phyloP scores from a whole-genome alignment of 2,329 filamentous ascomycete genomes.

The Colletotrichum cordylinicola region DNA sequence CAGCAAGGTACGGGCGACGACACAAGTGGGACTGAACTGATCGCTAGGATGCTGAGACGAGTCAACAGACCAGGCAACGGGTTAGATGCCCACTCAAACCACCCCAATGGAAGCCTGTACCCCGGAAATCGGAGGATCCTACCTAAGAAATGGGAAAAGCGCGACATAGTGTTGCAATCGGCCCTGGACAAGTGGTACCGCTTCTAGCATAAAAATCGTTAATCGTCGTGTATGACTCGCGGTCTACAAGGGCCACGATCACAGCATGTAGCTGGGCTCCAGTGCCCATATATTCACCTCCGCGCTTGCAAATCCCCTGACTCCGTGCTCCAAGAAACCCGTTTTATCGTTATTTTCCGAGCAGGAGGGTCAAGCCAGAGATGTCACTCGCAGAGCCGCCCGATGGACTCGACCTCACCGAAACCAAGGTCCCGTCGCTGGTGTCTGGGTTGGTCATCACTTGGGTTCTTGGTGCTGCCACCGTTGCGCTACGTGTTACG shows the following conservation, averaged over 20 bases:
- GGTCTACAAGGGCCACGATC: neutral
- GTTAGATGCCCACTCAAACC: neutral
- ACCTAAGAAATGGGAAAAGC: neutral
- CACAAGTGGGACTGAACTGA: neutral
- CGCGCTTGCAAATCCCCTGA: neutral
- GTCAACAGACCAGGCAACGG: neutral
- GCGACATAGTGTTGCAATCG: neutral
- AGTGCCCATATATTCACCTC: neutral
- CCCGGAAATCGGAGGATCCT: neutral
- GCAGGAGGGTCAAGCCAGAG: neutral
- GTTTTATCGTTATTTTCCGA: neutral
- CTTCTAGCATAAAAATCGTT: neutral
- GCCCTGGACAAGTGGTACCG: neutral
- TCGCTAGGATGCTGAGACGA: neutral
- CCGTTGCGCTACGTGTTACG: conserved; percentile 24
- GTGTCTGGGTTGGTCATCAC: conserved; percentile 21
- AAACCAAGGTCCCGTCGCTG: conserved; percentile 23
- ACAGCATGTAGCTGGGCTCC: neutral
- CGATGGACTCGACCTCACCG: conserved; percentile 19
- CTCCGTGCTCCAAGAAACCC: neutral
- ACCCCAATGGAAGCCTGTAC: neutral
- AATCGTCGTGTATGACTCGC: neutral
- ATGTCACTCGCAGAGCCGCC: neutral
- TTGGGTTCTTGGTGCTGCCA: conserved; percentile 21
- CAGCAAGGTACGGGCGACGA: neutral